phyloP scores from a whole-genome alignment of 1,284 basidiomycete species.

The Marasmius fiardii region DNA sequence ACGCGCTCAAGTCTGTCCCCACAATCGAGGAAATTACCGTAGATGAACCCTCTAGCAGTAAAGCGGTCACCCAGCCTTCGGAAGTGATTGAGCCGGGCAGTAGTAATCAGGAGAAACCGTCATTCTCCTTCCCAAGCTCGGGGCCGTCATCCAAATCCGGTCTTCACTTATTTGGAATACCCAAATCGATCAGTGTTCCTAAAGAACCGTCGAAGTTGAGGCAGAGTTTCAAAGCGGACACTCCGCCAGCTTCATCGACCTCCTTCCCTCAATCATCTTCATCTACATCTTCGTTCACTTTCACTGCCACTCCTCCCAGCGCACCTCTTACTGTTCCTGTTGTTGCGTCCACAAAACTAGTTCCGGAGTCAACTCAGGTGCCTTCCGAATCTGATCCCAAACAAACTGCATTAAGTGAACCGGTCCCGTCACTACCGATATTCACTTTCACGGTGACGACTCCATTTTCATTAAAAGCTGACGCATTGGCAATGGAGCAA shows the following conservation, averaged over 20 bases:
- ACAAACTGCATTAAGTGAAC: slow-evolving; percentile 28
- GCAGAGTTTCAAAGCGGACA: slow-evolving; percentile 54
- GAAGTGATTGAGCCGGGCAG: slow-evolving; percentile 9
- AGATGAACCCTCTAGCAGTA: slow-evolving; percentile 31
- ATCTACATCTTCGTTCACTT: slow-evolving; percentile 2
- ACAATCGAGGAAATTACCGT: slow-evolving; percentile 32
- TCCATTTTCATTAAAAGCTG: slow-evolving; percentile 25
- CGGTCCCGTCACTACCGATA: slow-evolving; percentile 24
- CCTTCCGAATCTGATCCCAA: slow-evolving; percentile 22
- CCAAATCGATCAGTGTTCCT: slow-evolving; percentile 42
- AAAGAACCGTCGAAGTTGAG: slow-evolving; percentile 73
- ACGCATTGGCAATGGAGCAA: slow-evolving; percentile 25
- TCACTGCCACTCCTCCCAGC: slow-evolving; percentile 2
- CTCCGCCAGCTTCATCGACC: slow-evolving; percentile 18
- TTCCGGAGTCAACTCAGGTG: slow-evolving; percentile 10
- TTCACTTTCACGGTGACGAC: slow-evolving; percentile 24
- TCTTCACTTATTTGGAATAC: slow-evolving; percentile 18
- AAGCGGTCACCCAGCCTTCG: slow-evolving; percentile 16
- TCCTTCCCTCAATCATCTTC: slow-evolving; percentile 18
- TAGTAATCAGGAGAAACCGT: neutral
- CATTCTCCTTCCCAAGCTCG: neutral
- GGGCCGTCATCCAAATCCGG: neutral
- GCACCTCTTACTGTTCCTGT: slow-evolving; percentile 7
- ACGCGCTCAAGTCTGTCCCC: slow-evolving; percentile 10
- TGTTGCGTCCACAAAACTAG: slow-evolving; percentile 15